Evolutionary conservation across 2,329 filamentous ascomycete species (phyloP).

Genomic region (Diaporthe caulivora): DNA sequence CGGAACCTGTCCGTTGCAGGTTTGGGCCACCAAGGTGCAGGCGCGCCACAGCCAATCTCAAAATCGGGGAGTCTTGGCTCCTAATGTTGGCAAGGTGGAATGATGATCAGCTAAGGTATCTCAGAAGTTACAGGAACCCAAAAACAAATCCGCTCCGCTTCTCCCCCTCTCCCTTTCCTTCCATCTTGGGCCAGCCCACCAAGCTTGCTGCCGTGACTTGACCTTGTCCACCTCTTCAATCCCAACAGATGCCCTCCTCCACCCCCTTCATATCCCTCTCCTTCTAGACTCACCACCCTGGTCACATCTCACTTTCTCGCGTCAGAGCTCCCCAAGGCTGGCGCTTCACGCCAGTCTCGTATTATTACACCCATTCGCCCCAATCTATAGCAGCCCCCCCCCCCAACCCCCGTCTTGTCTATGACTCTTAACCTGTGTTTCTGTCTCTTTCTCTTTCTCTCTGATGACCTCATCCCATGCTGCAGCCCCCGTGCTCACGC

Average conservation of each 20-base stretch:
- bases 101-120: slow-evolving; percentile 33
- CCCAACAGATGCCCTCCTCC: neutral
- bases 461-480: slow-evolving; percentile 22
- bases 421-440: slow-evolving; percentile 10
- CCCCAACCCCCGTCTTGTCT: slow-evolving; percentile 19
- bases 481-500: slow-evolving; percentile 33
- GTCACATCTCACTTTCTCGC: slow-evolving; percentile 24
- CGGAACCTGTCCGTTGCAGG: neutral
- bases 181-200: neutral
- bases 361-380: slow-evolving; percentile 29
- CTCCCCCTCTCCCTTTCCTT: neutral
- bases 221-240: neutral
- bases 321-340: neutral
- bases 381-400: slow-evolving; percentile 9
- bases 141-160: slow-evolving; percentile 24
- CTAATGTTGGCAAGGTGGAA: slow-evolving; percentile 11
- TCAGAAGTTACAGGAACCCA: slow-evolving; percentile 32
- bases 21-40: neutral
- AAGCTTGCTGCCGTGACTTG: slow-evolving; percentile 33
- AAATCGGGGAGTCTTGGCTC: neutral
- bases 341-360: slow-evolving; percentile 18
- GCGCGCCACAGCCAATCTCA: neutral
- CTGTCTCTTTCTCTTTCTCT: neutral
- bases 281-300: neutral
- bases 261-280: neutral